Evolutionary conservation across 1,139 yeast species (phyloP), one percentile per base, ranked within the genome.

Genomic region (Yamadazyma sp.): DNA sequence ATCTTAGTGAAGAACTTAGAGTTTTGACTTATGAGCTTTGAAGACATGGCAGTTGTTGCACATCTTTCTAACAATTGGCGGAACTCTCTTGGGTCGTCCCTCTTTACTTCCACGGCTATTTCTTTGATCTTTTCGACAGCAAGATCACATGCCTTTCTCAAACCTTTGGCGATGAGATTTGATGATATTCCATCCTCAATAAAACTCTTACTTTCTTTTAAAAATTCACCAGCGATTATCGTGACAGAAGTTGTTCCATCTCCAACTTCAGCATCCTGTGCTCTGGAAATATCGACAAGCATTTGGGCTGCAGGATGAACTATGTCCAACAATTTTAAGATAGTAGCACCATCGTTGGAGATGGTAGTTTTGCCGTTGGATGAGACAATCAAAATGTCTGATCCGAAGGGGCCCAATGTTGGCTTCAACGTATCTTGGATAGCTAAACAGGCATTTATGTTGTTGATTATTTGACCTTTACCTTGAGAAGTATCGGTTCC

Each of bases 201-300:
- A 57, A 91, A 92, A 27, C 78, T 66, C 60, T 88, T 89, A 51
- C 94, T 82, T 62, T 92, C 98, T 59, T 88, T 88, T 64, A 92
- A 76, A 48, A 92, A 76, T 65, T 92, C 98, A 41, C 98, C 97
- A 1, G 98, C 98, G 49, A 92, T 66, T 34, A 92, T 77, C 1
- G 98, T 88, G 11, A 94, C 98, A 31, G 96, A 83, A 0, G 98
- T 92, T 31, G 99, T 92, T 50, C 99, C 99, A 63, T 92, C 99
- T 47, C 99, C 99, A 42, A 92, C 98, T 65, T 92, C 99, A 17
- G 97, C 96, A 64, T 92, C 99, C 66, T 92, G 99, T 1, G 98
- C 83, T 57, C 96, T 79, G 11, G 97, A 87, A 44, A 92, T 87
- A 61, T 92, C 99, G 39, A 92, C 98, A 50, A 92, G 70, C 61